Evolutionary conservation across 1,139 yeast genomes (phyloP).

Genomic region (Trichomonascaceae sp.): DNA sequence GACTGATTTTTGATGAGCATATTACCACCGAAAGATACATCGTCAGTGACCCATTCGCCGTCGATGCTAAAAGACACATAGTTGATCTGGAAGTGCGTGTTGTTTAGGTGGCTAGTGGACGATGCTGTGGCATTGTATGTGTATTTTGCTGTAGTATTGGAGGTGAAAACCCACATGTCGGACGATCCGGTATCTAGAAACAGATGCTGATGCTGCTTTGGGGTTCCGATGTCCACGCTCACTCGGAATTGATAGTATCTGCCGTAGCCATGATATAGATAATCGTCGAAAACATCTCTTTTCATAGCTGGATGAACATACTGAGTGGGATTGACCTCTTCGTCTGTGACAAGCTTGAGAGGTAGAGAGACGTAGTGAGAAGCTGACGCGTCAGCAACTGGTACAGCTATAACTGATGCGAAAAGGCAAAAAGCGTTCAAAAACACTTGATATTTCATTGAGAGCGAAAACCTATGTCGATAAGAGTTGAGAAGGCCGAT

Average conservation of each 20-base stretch:
- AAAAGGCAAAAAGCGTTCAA: background rate
- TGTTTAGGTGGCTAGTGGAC: background rate
- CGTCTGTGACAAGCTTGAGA: background rate
- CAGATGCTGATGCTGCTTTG: conserved; percentile 17
- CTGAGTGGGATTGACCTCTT: background rate
- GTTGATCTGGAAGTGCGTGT: background rate
- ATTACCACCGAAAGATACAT: background rate
- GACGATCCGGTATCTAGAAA: conserved; percentile 61
- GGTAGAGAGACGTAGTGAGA: background rate
- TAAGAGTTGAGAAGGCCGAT: no score
- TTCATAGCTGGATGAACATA: background rate
- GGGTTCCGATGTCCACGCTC: conserved; percentile 31
- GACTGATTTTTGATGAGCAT: background rate
- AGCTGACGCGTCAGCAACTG: background rate
- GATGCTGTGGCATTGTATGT: background rate
- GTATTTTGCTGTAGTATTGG: background rate
- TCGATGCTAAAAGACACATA: background rate
- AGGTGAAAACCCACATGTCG: conserved; percentile 53
- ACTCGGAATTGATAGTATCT: conserved; percentile 33
- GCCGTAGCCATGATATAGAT: conserved; percentile 38
- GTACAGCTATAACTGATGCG: background rate
- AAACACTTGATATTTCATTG: background rate
- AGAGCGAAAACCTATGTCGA: no score
- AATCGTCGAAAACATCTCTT: background rate
- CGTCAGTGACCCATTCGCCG: background rate